Percentiles rank a stretch among this genome's conserved stretches.
phyloP scores from a whole-genome alignment of 192 early-diverging fungal genomes.

The Umbelopsis isabellina region DNA sequence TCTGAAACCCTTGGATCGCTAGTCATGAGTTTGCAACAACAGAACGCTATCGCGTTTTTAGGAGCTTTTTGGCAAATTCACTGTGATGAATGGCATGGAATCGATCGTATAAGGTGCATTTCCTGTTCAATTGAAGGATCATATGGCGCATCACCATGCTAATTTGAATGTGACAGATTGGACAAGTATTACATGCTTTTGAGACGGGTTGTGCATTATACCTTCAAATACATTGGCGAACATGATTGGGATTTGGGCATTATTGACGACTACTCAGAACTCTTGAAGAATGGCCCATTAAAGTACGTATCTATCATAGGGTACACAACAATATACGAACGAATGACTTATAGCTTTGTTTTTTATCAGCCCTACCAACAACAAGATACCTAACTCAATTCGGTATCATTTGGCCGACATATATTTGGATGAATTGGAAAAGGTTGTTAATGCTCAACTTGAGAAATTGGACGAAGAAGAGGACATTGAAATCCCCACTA shows the following conservation, averaged over 20 bases:
- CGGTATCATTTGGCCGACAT: conserved; percentile 73
- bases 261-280: conserved; percentile 53
- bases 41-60: conserved; percentile 59
- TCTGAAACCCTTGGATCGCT: conserved; percentile 76
- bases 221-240: conserved; percentile 65
- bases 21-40: conserved; percentile 48
- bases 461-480: conserved; percentile 34
- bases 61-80: conserved; percentile 70
- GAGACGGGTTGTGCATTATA: conserved; percentile 63
- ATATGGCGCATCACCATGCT: not conserved
- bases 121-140: not conserved
- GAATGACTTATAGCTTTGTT: conserved; percentile 12
- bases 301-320: conserved; percentile 49
- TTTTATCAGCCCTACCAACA: conserved; percentile 54
- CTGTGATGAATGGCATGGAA: conserved; percentile 72
- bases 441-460: conserved; percentile 52
- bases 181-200: conserved; percentile 81
- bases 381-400: conserved; percentile 67
- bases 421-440: conserved; percentile 73
- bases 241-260: conserved; percentile 57
- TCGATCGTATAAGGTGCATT: conserved; percentile 73
- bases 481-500: conserved; percentile 47
- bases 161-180: conserved; percentile 48
- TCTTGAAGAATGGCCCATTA: conserved; percentile 63
- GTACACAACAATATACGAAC: not conserved